Conservation (phyloP, 805 yeast species). For the Saturnispora quitensis region DNA sequence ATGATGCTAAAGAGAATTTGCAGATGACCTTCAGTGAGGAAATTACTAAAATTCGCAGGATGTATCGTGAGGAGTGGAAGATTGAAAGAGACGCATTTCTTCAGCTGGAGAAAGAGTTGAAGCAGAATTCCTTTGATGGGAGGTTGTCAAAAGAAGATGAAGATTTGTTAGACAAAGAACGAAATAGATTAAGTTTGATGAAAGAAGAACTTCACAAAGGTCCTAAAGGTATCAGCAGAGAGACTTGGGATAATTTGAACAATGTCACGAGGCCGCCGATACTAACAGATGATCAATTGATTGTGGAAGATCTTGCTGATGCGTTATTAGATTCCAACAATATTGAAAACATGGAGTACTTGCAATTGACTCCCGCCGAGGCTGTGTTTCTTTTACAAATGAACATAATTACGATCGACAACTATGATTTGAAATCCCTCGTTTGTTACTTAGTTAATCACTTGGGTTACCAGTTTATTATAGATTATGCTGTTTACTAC, state of each 20-base stretch:
- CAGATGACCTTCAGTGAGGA: constrained; percentile 52
- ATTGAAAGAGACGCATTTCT: constrained; percentile 55
- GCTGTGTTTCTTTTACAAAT: constrained; percentile 52
- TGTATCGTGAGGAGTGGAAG: constrained; percentile 66
- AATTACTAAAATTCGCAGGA: constrained; percentile 62
- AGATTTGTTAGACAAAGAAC: constrained; percentile 29
- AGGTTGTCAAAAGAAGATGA: constrained; percentile 7
- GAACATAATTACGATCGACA: constrained; percentile 25
- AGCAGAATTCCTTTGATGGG: constrained; percentile 13
- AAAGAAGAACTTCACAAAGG: constrained; percentile 15
- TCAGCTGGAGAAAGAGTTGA: constrained; percentile 29
- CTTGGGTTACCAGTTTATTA: constrained; percentile 21
- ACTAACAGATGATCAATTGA: constrained; percentile 9
- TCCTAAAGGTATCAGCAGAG: constrained; percentile 4
- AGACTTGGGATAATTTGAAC: neutral
- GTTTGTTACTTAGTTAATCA: constrained; percentile 12
- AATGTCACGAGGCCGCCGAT: neutral
- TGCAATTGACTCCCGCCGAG: constrained; percentile 73
- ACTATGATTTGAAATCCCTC: constrained; percentile 5
- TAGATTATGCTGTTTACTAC: constrained; percentile 67
- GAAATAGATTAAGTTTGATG: constrained; percentile 18
- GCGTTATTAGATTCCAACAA: constrained; percentile 22
- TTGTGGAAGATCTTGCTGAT: constrained; percentile 31
- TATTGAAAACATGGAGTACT: constrained; percentile 31
- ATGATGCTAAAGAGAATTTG: neutral